phyloP scores from a whole-genome alignment of 768 basidiomycete genomes.

The Cyclocybe cylindracea region DNA sequence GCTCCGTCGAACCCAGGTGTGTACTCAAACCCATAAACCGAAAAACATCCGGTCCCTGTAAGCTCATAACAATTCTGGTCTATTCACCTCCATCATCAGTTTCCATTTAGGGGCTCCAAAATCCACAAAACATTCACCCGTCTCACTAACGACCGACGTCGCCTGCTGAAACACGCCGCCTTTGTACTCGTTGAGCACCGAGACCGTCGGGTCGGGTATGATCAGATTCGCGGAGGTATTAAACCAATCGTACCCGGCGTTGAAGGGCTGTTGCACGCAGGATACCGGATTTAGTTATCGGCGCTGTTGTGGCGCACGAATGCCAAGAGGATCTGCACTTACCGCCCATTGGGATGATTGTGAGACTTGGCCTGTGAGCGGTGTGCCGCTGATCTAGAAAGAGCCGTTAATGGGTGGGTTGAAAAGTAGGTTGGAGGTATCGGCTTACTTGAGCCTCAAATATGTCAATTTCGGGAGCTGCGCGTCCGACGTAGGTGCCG shows the following conservation, averaged over 20 bases:
- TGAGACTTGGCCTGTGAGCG: slow-evolving; percentile 60
- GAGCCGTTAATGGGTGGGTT: not conserved
- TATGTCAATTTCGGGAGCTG: slow-evolving; percentile 90
- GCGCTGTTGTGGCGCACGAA: not conserved
- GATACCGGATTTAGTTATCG: slow-evolving; percentile 1
- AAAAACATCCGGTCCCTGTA: slow-evolving; percentile 46
- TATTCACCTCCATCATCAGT: slow-evolving; percentile 19
- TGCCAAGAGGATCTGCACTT: slow-evolving; percentile 26
- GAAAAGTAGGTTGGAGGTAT: not conserved
- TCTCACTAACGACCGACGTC: slow-evolving; percentile 66
- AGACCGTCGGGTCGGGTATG: slow-evolving; percentile 54
- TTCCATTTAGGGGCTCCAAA: not conserved
- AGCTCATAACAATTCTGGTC: slow-evolving; percentile 74
- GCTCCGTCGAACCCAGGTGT: slow-evolving; percentile 44
- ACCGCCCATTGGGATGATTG: slow-evolving; percentile 85
- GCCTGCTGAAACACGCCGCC: slow-evolving; percentile 87
- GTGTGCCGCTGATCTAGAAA: slow-evolving; percentile 31
- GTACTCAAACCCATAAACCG: slow-evolving; percentile 84
- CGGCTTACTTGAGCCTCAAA: slow-evolving; percentile 74
- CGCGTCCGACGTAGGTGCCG: slow-evolving; percentile 77
- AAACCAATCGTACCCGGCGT: slow-evolving; percentile 68
- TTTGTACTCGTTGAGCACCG: slow-evolving; percentile 61
- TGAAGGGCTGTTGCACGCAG: slow-evolving; percentile 62
- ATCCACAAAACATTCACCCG: slow-evolving; percentile 39
- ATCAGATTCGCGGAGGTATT: slow-evolving; percentile 60